A percentile compares a stretch with the other conserved stretches of the same genome.
phyloP scores from a whole-genome alignment of 2,329 filamentous ascomycete species.

The Neopestalotiopsis sp. region DNA sequence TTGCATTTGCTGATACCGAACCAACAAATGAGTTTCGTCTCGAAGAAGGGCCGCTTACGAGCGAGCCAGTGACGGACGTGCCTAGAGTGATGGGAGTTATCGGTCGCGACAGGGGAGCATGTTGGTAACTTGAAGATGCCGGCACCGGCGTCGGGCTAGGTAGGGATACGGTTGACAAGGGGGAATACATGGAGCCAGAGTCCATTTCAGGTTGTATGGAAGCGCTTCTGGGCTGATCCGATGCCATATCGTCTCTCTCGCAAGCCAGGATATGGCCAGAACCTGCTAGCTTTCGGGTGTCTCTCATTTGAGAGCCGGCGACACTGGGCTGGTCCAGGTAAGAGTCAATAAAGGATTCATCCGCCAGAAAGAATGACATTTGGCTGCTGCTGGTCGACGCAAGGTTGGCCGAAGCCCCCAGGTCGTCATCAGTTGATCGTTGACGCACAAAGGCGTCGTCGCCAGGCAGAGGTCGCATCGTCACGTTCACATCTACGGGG shows the following conservation, averaged over 20 bases:
- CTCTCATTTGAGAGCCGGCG: slow-evolving; percentile 32
- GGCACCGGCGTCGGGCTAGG: slow-evolving; percentile 38
- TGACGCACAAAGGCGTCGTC: slow-evolving; percentile 48
- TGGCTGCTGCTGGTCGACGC: slow-evolving; percentile 43
- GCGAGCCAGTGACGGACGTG: slow-evolving; percentile 46
- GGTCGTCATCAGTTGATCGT: slow-evolving; percentile 44
- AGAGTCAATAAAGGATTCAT: slow-evolving; percentile 54
- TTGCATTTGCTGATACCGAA: slow-evolving; percentile 52
- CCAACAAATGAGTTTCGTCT: slow-evolving; percentile 55
- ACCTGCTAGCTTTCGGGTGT: slow-evolving; percentile 36
- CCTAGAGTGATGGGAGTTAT: slow-evolving; percentile 52
- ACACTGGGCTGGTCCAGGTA: slow-evolving; percentile 39
- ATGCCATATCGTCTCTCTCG: slow-evolving; percentile 30
- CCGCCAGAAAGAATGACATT: slow-evolving; percentile 59
- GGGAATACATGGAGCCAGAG: slow-evolving; percentile 31
- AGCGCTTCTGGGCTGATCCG: slow-evolving; percentile 24
- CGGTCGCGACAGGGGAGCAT: slow-evolving; percentile 45
- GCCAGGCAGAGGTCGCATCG: slow-evolving; percentile 53
- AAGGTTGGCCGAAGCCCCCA: slow-evolving; percentile 35
- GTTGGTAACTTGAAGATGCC: slow-evolving; percentile 32
- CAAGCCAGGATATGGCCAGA: slow-evolving; percentile 18
- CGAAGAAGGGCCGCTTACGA: slow-evolving; percentile 57
- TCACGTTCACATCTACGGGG: slow-evolving; percentile 12
- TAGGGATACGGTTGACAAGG: slow-evolving; percentile 36
- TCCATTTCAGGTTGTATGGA: slow-evolving; percentile 23